Conservation (phyloP, 805 yeast genomes). For the Metschnikowia chrysomelidarum region DNA sequence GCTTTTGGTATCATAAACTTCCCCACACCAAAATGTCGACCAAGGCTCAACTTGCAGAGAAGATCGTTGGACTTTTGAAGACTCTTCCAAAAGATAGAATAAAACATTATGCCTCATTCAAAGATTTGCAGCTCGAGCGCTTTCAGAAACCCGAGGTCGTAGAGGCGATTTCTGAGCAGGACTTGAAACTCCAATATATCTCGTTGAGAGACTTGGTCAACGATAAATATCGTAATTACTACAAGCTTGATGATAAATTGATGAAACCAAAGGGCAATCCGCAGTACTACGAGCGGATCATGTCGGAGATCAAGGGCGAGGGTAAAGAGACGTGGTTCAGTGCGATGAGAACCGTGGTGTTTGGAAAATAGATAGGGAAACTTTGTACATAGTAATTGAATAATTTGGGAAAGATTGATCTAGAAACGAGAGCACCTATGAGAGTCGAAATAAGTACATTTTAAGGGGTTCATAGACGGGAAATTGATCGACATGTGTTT, state of each 20-base stretch:
- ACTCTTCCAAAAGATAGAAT: constrained; percentile 68
- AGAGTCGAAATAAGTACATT: too few species aligned
- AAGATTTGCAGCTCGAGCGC: constrained; percentile 54
- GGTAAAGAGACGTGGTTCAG: constrained; percentile 61
- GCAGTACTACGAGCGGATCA: constrained; percentile 65
- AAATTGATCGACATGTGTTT: too few species aligned
- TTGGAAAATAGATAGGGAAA: constrained; percentile 53
- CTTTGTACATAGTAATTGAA: background rate
- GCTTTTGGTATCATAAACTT: background rate
- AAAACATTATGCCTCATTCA: constrained; percentile 67
- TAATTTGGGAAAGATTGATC: too few species aligned
- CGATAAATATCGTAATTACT: constrained; percentile 62
- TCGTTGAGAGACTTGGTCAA: constrained; percentile 56
- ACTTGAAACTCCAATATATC: constrained; percentile 56
- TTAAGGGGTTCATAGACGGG: too few species aligned
- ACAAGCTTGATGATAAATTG: constrained; percentile 63
- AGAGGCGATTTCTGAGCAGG: constrained; percentile 43
- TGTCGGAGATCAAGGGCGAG: constrained; percentile 70
- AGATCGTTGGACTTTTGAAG: constrained; percentile 56
- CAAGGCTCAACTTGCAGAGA: constrained; percentile 50
- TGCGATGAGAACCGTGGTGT: constrained; percentile 71
- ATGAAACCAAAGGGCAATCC: constrained; percentile 84
- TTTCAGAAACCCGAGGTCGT: constrained; percentile 37
- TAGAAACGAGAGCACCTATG: too few species aligned
- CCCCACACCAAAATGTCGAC: constrained; percentile 12